phyloP scores from a whole-genome alignment of 352 stramenopile species.

The Pythium sp. region DNA sequence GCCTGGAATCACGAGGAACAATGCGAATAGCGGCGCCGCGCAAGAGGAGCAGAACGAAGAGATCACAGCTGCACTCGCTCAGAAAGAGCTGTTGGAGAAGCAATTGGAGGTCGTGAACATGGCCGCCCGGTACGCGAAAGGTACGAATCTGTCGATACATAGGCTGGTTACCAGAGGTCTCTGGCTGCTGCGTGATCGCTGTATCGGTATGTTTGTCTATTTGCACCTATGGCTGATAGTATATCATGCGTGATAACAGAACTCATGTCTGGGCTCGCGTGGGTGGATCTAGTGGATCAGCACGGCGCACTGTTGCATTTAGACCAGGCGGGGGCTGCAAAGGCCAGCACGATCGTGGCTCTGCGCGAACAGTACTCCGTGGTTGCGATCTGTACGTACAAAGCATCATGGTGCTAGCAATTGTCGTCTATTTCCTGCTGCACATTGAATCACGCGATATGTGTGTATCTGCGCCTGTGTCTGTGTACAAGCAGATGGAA shows the following conservation, averaged over 20 bases:
- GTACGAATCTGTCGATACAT: slow-evolving; percentile 17
- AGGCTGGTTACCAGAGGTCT: not conserved
- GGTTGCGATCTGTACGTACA: slow-evolving; percentile 45
- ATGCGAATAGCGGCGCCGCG: not conserved
- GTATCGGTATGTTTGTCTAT: not conserved
- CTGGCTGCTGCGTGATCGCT: not conserved
- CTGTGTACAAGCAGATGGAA: slow-evolving; percentile 19
- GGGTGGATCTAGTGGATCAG: slow-evolving; percentile 55
- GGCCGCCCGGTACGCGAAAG: slow-evolving; percentile 51
- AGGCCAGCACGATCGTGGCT: slow-evolving; percentile 42
- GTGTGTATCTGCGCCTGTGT: not conserved
- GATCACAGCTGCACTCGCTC: slow-evolving; percentile 22
- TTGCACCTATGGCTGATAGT: not conserved
- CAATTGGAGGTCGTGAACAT: slow-evolving; percentile 50
- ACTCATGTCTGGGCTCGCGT: slow-evolving; percentile 30
- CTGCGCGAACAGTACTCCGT: slow-evolving; percentile 44
- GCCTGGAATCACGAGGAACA: slow-evolving; percentile 11
- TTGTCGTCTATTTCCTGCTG: not conserved
- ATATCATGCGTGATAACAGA: slow-evolving; percentile 24
- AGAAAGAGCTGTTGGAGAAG: slow-evolving; percentile 39
- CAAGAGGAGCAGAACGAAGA: slow-evolving; percentile 26
- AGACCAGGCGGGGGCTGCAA: slow-evolving; percentile 33
- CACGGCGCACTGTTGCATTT: slow-evolving; percentile 43
- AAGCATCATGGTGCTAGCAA: not conserved
- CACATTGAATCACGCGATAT: not conserved